Percentiles rank a stretch among this genome's conserved stretches.
Conservation (phyloP, 1,139 yeast genomes). For the Kluyveromyces sp. region DNA sequence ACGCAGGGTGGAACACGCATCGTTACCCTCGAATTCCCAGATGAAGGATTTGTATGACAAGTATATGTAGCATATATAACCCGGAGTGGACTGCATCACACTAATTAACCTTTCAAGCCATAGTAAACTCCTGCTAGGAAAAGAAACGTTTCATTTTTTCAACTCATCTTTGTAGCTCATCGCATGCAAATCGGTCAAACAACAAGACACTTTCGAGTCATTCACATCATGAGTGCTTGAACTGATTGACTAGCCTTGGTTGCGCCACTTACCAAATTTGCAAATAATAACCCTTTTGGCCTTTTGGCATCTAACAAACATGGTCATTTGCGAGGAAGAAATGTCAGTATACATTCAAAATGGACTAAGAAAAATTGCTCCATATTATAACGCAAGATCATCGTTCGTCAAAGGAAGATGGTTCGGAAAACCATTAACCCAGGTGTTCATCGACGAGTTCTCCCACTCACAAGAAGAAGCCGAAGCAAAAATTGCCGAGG, state of each 20-base stretch:
- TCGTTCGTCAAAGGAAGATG: constrained; percentile 85
- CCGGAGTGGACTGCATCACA: background rate
- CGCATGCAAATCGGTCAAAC: background rate
- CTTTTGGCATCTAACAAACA: background rate
- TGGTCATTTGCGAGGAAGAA: constrained; percentile 2
- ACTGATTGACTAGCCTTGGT: no score
- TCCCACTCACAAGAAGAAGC: constrained; percentile 17
- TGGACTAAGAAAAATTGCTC: constrained; percentile 61
- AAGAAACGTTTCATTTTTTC: background rate
- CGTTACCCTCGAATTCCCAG: background rate
- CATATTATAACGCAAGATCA: constrained; percentile 74
- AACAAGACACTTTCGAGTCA: background rate
- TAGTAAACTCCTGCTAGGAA: background rate
- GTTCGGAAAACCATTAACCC: constrained; percentile 66
- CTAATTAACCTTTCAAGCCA: no score
- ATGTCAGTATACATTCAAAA: constrained; percentile 17
- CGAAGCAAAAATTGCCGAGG: constrained; percentile 13
- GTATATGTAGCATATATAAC: background rate
- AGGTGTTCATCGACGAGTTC: constrained; percentile 70
- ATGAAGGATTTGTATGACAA: constrained; percentile 3
- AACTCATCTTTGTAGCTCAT: background rate
- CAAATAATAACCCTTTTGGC: background rate
- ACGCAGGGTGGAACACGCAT: background rate
- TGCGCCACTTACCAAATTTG: background rate
- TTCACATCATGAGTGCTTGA: no score